These are phyloP conservation scores for Scortechinia acanthostroma DNA, from an alignment of 2,329 filamentous ascomycete species.

Conservation along the genomic window DNA sequence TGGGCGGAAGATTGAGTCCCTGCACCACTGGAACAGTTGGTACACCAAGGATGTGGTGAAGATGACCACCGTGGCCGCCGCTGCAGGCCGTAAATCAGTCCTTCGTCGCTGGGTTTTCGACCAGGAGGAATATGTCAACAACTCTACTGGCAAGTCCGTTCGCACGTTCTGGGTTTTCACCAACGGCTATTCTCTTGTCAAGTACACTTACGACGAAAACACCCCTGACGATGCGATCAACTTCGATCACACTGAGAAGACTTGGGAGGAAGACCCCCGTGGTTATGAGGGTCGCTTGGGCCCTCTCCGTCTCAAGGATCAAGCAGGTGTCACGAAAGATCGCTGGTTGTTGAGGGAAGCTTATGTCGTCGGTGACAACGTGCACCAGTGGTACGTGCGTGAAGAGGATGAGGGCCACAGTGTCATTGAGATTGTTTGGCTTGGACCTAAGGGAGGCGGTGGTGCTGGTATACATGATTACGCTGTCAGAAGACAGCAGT, in stretches of 20 bases:
- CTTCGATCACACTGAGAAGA: constrained; percentile 30
- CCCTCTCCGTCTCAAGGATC: constrained; percentile 24
- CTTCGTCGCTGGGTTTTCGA: constrained; percentile 33
- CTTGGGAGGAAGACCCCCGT: constrained; percentile 28
- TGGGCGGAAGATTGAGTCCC: constrained; percentile 27
- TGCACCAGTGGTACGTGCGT: constrained; percentile 29
- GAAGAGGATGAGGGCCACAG: constrained; percentile 27
- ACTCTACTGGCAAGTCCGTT: constrained; percentile 18
- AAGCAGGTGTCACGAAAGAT: constrained; percentile 26
- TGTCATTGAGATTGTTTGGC: constrained; percentile 31
- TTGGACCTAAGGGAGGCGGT: constrained; percentile 25
- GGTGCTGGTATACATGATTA: constrained; percentile 22
- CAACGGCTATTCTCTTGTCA: constrained; percentile 30
- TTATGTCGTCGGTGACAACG: constrained; percentile 26
- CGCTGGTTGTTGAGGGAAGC: constrained; percentile 27
- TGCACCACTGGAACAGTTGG: constrained; percentile 34
- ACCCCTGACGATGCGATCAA: constrained; percentile 26
- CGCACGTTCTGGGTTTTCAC: constrained; percentile 31
- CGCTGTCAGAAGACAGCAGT: too few species aligned
- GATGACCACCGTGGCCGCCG: constrained; percentile 28
- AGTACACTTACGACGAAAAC: constrained; percentile 25
- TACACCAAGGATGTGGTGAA: constrained; percentile 31
- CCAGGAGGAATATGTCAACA: constrained; percentile 22
- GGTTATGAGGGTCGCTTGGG: constrained; percentile 27
- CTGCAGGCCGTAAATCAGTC: constrained; percentile 26